Percentiles rank a stretch among this genome's conserved stretches.
Evolutionary conservation across 441 rosid genomes (phyloP).

Genomic region (Eruca vesicaria): DNA sequence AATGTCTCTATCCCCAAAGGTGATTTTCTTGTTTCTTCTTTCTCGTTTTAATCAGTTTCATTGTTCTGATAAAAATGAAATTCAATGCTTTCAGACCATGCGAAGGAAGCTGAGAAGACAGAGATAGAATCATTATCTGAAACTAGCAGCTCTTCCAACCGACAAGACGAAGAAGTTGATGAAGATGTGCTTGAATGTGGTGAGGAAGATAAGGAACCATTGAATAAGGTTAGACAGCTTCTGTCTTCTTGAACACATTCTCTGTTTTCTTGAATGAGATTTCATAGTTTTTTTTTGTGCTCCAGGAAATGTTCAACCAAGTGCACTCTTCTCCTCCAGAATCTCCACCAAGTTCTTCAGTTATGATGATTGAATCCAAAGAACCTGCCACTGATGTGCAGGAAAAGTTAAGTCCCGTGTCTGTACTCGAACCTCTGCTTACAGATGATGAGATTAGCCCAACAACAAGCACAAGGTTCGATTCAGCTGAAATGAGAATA

Average conservation of each 20-base stretch:
- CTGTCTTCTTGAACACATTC: background rate
- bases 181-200: conserved; percentile 6
- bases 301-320: conserved; percentile 48
- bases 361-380: conserved; percentile 41
- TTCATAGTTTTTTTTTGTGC: conserved; percentile 22
- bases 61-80: background rate
- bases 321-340: conserved; percentile 27
- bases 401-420: conserved; percentile 79
- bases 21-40: background rate
- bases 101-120: background rate
- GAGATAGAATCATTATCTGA: conserved; percentile 6
- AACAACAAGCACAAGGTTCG: conserved; percentile 53
- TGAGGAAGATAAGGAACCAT: conserved; percentile 8
- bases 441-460: conserved; percentile 80
- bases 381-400: conserved; percentile 42
- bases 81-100: conserved; percentile 11
- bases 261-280: conserved; percentile 3
- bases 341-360: conserved; percentile 51
- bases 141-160: conserved; percentile 12
- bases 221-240: conserved; percentile 21
- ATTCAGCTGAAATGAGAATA: conserved; percentile 50
- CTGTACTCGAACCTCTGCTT: conserved; percentile 75
- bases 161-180: background rate
- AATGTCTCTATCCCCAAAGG: conserved; percentile 30
- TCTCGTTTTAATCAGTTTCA: background rate